Base-by-base conservation (phyloP, 495 filamentous ascomycete genomes). In the Rostrohypoxylon terebratum region DNA sequence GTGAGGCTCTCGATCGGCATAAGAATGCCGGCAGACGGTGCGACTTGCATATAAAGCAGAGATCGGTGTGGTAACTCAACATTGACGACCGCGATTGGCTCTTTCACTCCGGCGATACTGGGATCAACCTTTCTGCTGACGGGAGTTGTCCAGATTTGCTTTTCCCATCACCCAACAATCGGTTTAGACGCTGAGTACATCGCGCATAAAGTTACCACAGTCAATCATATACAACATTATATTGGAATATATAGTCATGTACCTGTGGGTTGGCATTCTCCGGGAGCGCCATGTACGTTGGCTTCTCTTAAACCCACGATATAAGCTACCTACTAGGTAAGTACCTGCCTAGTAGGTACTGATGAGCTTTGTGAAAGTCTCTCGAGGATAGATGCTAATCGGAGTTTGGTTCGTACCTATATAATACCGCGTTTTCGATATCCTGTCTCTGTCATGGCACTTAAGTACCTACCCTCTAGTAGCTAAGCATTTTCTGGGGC, bases 21-120 rank as follows among this genome's bases (percentile, higher is more conserved):
- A 13, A 10, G 23, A 33, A 73, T 73, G 70, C 48, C 65, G 70
- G 70, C 31, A 73, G 54, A 68, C 59, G 64, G 34, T 1, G 14
- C 55, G 59, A 54, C 54, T 53, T 73, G 70, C 70, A 73, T 73
- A 47, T 48, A 16, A 9, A 48, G 69, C 31, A 55, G 59, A 50
- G 59, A 63, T 68, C 63, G 51, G 44, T 63, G 50, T 45, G 25
- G 28, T 47, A 13, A 23, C 59, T 21, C 47, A 51, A 48, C 65
- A 61, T 28, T 28, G 18, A 7, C 16, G 13, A 28, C 6, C 20
- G 57, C 34, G 38, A 66, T 71, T 66, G 63, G 68, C 7, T 51
- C 40, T 14, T 31, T 28, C 14, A 11, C 16, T 7, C 13, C 42
- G 11, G 36, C 13, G 25, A 38, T 16, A 45, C 4, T 28, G 33